phyloP scores from a whole-genome alignment of 2,329 filamentous ascomycete genomes.

The Curvularia eragrostidis region DNA sequence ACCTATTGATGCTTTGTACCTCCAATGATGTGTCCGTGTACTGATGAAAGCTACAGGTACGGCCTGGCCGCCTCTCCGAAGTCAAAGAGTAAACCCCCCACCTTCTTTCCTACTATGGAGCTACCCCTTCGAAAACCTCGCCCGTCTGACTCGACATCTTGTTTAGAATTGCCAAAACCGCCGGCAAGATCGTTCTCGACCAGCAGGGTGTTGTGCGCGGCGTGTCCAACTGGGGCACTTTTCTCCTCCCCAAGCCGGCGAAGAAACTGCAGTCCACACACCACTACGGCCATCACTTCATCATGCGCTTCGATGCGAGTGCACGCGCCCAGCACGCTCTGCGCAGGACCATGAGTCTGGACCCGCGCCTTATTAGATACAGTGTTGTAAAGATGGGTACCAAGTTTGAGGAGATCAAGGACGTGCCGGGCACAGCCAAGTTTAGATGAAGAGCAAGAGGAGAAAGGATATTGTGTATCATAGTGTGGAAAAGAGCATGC shows the following conservation, averaged over 20 bases:
- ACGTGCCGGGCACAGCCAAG: conserved; percentile 62
- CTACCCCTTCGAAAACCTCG: background rate
- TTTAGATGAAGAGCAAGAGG: conserved; percentile 41
- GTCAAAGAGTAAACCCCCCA: conserved; percentile 80
- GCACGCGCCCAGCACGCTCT: conserved; percentile 76
- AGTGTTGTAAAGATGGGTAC: conserved; percentile 84
- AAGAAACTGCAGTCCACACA: conserved; percentile 84
- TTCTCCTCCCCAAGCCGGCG: conserved; percentile 80
- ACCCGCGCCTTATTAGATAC: conserved; percentile 89
- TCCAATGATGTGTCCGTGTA: background rate
- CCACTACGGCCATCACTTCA: conserved; percentile 91
- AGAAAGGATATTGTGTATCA: background rate
- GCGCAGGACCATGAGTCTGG: conserved; percentile 76
- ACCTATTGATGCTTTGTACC: background rate
- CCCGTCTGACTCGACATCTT: background rate
- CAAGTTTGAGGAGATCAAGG: conserved; percentile 67
- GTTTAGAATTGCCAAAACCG: conserved; percentile 81
- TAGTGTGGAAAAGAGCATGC: background rate
- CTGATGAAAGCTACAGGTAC: conserved; percentile 67
- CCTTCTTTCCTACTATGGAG: conserved; percentile 5
- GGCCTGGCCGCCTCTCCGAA: conserved; percentile 85
- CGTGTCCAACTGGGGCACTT: conserved; percentile 93
- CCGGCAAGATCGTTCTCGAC: conserved; percentile 81
- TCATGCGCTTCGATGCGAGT: conserved; percentile 92
- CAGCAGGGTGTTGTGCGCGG: conserved; percentile 89